phyloP scores from a whole-genome alignment of 441 rosid species.

The Hura crepitans region DNA sequence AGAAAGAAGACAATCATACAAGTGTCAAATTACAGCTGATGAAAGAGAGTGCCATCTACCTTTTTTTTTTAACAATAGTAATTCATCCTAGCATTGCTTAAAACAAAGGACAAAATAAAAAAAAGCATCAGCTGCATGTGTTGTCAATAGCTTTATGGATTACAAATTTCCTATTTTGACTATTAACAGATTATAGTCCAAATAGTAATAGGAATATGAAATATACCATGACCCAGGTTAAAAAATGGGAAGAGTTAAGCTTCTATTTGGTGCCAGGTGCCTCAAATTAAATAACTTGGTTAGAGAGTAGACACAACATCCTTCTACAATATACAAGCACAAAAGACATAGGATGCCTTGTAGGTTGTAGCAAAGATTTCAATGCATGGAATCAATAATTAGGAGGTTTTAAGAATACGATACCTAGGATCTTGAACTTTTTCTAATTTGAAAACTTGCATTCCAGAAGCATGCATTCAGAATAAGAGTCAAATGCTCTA shows the following conservation, averaged over 20 bases:
- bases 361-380: background rate
- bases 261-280: background rate
- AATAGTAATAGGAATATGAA: background rate
- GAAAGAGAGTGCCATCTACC: background rate
- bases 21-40: constrained; percentile 10
- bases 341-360: background rate
- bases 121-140: background rate
- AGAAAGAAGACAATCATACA: background rate
- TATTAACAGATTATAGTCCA: background rate
- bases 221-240: background rate
- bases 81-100: background rate
- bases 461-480: background rate
- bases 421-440: background rate
- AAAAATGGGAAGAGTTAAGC: background rate
- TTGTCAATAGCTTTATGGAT: background rate
- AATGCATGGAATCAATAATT: background rate
- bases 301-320: constrained; percentile 2
- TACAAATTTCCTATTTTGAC: constrained; percentile 4
- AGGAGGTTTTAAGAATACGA: constrained; percentile 1
- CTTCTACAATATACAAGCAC: background rate
- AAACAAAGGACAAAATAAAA: background rate
- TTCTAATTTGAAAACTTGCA: background rate
- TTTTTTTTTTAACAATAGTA: background rate
- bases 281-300: background rate
- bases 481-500: background rate